Percentiles rank a stretch among this genome's conserved stretches.
phyloP scores from a whole-genome alignment of 2,329 filamentous ascomycete species.

The Monilinia laxa region DNA sequence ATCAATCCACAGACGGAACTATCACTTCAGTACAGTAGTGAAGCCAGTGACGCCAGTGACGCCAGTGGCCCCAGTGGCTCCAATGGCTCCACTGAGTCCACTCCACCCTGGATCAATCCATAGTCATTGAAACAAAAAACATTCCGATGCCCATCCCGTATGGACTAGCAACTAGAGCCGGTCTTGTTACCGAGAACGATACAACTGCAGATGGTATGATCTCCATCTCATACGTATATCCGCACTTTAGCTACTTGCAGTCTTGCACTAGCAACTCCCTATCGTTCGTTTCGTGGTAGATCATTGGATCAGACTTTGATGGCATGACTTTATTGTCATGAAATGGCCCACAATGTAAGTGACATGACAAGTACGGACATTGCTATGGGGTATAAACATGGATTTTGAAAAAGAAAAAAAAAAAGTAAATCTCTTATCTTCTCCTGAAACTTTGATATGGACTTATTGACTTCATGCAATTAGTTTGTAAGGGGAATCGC shows the following conservation, averaged over 20 bases:
- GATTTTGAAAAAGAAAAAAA: not conserved
- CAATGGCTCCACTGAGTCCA: not conserved
- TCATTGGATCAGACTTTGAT: not conserved
- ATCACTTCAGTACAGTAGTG: not conserved
- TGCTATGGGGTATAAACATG: not conserved
- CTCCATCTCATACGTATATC: not conserved
- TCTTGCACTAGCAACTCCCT: not conserved
- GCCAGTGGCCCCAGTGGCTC: no score
- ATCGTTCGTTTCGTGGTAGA: slow-evolving; percentile 10
- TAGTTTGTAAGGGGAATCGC: no score
- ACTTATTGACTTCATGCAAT: not conserved
- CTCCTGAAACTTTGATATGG: slow-evolving; percentile 5
- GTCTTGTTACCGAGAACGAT: not conserved
- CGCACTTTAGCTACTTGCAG: not conserved
- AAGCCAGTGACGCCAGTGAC: no score
- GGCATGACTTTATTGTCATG: not conserved
- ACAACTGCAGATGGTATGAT: not conserved
- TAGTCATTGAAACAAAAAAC: slow-evolving; percentile 9
- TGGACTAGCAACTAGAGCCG: not conserved
- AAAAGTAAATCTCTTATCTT: not conserved
- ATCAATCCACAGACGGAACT: no score
- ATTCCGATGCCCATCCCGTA: not conserved
- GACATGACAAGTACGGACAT: not conserved
- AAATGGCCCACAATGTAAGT: not conserved
- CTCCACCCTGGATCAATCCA: not conserved